A percentile compares a stretch with the other conserved stretches of the same genome.
Evolutionary conservation across 257 asterid species (phyloP).

Genomic region (Nicotiana undulata): DNA sequence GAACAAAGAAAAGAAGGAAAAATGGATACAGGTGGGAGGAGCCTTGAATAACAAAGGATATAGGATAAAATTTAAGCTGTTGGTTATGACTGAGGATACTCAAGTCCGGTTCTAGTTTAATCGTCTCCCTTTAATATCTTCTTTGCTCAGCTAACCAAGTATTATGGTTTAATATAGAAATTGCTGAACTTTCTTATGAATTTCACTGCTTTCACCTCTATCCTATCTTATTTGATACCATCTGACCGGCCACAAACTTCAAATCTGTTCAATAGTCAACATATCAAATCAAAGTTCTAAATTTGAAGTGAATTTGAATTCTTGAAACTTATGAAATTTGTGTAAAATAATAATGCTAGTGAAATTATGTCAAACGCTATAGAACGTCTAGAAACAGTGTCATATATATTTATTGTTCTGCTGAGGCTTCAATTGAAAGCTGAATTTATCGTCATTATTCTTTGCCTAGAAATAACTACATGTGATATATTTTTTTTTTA

Average conservation of each 20-base stretch:
- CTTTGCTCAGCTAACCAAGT: not conserved
- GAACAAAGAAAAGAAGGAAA: not conserved
- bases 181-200: not conserved
- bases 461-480: not conserved
- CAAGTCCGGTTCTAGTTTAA: not conserved
- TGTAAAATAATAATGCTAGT: not conserved
- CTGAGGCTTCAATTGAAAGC: not conserved
- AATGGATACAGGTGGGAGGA: not conserved
- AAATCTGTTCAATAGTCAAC: too few species aligned
- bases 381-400: not conserved
- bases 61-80: not conserved
- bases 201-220: not conserved
- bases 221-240: not conserved
- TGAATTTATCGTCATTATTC: not conserved
- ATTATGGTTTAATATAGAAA: not conserved
- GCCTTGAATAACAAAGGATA: not conserved
- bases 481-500: not conserved
- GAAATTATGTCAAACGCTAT: not conserved
- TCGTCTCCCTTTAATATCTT: not conserved
- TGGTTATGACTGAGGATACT: not conserved
- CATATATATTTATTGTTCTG: not conserved
- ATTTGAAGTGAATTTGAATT: too few species aligned
- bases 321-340: too few species aligned
- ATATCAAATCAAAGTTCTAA: too few species aligned
- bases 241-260: too few species aligned